Base-by-base conservation (phyloP, 75 land plant genomes). In the Pinus tabuliformis region DNA sequence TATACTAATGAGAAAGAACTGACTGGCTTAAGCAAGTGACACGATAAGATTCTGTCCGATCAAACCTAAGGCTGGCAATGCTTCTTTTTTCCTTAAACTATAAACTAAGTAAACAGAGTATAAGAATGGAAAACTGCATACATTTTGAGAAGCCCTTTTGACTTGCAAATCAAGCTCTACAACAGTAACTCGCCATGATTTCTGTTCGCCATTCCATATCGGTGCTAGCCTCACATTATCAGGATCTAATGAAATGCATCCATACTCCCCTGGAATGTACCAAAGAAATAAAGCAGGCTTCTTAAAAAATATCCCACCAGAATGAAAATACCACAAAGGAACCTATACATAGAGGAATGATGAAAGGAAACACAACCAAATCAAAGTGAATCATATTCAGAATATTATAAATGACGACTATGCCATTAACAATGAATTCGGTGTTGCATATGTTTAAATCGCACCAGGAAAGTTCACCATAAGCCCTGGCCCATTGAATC, bases 141-240 rank as follows among this genome's bases (percentile, higher is more conserved):
- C 74, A 73, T 73, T 73, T 49, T 62, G 58, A 57, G 71, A 70
- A 24, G 5, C 42, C 9, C 49, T 63, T 45, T 24, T 57, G 42
- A 28, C 62, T 7, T 70, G 59, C 45, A 66, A 8, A 12, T 13
- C 33, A 52, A 58, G 56, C 73, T 76, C 63, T 9, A 77, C 62
- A 17, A 59, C 56, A 58, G 65, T 77, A 42, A 71, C 45, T 54
- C 57, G 70, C 82, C 82, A 81, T 33, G 59, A 70, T 59, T 72
- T 56, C 37, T 49, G 24, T 49, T 70, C 56, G n/a, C 20, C 66
- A 70, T 58, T 76, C 82, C 82, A 81, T 57, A 81, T 58, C 5
- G 82, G 82, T 70, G 78, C 78, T 49, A 81, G 12, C 56, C 82
- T 68, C 72, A 81, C 82, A 76, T 57, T 65, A 30, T 56, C 59